Conservation (phyloP, 768 basidiomycete genomes). For the Mycena rosella region DNA sequence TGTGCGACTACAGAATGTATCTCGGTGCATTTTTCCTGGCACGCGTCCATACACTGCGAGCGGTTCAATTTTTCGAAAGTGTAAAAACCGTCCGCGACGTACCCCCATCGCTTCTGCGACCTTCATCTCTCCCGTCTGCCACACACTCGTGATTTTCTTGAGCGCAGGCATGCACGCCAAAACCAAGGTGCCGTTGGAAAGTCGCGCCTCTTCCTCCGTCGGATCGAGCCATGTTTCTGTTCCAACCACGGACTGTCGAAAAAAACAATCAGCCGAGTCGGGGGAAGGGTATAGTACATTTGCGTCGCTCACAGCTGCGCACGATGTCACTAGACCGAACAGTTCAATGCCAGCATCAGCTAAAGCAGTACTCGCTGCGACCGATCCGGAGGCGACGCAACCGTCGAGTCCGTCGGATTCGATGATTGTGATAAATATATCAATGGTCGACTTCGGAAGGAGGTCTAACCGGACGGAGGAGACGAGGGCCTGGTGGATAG, state of each 20-base stretch:
- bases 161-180: conserved; percentile 92
- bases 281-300: not conserved
- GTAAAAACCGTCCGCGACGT: conserved; percentile 43
- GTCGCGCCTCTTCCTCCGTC: conserved; percentile 71
- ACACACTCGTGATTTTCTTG: conserved; percentile 84
- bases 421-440: conserved; percentile 90
- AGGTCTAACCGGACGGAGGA: conserved; percentile 89
- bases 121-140: conserved; percentile 82
- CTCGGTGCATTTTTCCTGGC: conserved; percentile 78
- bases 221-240: conserved; percentile 85
- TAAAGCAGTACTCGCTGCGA: conserved; percentile 91
- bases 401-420: conserved; percentile 95
- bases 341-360: conserved; percentile 96
- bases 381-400: conserved; percentile 86
- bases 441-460: conserved; percentile 94
- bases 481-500: conserved; percentile 87
- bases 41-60: conserved; percentile 74
- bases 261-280: conserved; percentile 13
- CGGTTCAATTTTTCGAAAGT: conserved; percentile 12
- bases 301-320: conserved; percentile 72
- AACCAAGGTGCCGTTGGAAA: conserved; percentile 75
- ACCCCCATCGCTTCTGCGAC: conserved; percentile 69
- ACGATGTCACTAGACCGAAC: conserved; percentile 88
- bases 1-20: conserved; percentile 83
- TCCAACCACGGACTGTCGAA: conserved; percentile 66